Evolutionary conservation across 2,329 filamentous ascomycete species (phyloP), one percentile per base, ranked within the genome.

Genomic region (Apiospora malaysiana): DNA sequence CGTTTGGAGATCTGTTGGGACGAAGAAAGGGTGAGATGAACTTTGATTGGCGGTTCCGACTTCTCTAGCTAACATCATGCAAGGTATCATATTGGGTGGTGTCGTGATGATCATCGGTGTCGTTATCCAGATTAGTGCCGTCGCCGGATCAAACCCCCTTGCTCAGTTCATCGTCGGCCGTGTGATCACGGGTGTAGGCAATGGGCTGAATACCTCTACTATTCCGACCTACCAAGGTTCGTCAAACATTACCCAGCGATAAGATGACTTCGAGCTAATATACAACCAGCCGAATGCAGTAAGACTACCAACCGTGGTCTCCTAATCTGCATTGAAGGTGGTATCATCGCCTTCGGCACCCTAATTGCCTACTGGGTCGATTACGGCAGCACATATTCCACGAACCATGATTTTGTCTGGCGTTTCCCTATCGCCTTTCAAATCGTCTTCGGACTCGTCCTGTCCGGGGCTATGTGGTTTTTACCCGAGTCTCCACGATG

Each of bases 61-160:
- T 27, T 8, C 16, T 27, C 25, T 46, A 27, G 23, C 42, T 67
- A 63, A 63, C 10, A 0, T 12, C 12, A 16, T 21, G 10, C 7
- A 2, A 65, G 49, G 56, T 25, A 65, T 69, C 14, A 63, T 65
- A 12, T 4, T 45, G 25, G 56, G 49, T 14, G 10, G 73, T 81
- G 14, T 85, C 12, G 46, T 92, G 73, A 89, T 92, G 85, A 84
- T 89, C 10, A 70, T 90, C 12, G 90, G 90, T 23, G 89, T 89
- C 45, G 82, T 87, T 10, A 85, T 92, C 47, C 90, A 92, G 76
- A 80, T 87, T 46, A 82, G 84, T 21, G 69, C 80, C 23, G 75
- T 79, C 70, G 68, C 72, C 0, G 70, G 70, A 32, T 72, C 79
- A 8, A 71, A 72, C 12, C 79, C 81, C 0, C 72, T 83, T 45